Evolutionary conservation across 352 stramenopile species (phyloP), one percentile per base, ranked within the genome.

Genomic region (Pythium rhizo-oryzae): DNA sequence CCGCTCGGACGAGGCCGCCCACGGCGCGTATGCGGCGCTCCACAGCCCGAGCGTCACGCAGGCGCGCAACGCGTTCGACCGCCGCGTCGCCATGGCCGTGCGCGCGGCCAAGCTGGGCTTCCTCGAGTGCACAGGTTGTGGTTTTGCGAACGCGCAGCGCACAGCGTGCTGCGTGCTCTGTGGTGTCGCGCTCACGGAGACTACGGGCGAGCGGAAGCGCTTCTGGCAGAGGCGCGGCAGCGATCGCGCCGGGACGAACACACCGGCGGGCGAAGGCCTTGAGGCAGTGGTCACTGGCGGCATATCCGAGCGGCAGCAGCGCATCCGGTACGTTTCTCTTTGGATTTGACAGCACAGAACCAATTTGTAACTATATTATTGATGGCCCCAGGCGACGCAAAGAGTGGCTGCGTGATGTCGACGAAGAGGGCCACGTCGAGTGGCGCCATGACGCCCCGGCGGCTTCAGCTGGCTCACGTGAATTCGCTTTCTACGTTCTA

Each of bases 401-500:
- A 43, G 61, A 74, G 28, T 77, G 71, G 71, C 30, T 58, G 4
- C 71, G 71, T 11, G 37, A 57, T 23, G 49, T 77, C 9, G 67
- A 77, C 28, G 62, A 66, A 2, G 46, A 66, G n/a, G 67, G 62
- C 19, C 52, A 50, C 3, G 16, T 67, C 7, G 67, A 49, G 24
- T 77, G 71, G 71, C 54, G 68, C n/a, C 28, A 33, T 33, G 28
- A 7, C 28, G 28, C 28, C 28, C 28, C 28, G 28, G 28, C 28
- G 28, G 28, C 28, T 33, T 33, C 28, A 33, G 28, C 28, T 6
- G 28, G 28, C 6, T 33, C 28, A 2, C 28, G 28, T 7, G 28
- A 33, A 7, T 33, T 33, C 28, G 28, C 28, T 6, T 33, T 33
- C 28, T 33, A 33, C 28, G 28, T 33, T 2, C 28, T 33, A 6